Percentiles rank a stretch among this genome's conserved stretches.
Evolutionary conservation across 1,139 yeast species (phyloP).

Genomic region (Yamadazyma trypodendri): DNA sequence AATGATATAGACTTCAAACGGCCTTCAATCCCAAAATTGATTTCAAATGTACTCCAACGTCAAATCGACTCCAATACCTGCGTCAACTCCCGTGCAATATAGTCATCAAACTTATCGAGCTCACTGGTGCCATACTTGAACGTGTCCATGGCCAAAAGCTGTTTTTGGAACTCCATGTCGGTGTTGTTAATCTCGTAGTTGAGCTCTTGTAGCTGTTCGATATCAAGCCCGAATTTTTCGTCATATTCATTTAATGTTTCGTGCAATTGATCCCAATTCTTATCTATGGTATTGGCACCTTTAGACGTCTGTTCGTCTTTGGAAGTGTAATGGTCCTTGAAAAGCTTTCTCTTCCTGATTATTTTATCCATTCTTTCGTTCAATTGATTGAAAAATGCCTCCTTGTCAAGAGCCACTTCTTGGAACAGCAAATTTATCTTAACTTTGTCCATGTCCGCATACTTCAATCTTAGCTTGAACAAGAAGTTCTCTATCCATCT

Average conservation of each 20-base stretch:
- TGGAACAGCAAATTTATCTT: constrained; percentile 33
- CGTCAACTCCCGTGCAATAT: constrained; percentile 6
- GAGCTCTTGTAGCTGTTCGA: constrained; percentile 58
- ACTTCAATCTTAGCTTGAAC: constrained; percentile 58
- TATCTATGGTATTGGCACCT: constrained; percentile 33
- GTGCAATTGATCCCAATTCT: constrained; percentile 50
- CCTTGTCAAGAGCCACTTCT: constrained; percentile 20
- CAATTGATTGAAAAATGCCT: constrained; percentile 30
- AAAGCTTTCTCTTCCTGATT: constrained; percentile 30
- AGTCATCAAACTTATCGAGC: constrained; percentile 25
- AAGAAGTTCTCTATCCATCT: constrained; percentile 65
- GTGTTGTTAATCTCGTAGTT: constrained; percentile 30
- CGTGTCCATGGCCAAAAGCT: constrained; percentile 17
- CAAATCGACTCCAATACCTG: constrained; percentile 2
- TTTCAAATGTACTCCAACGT: neutral
- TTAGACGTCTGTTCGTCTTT: constrained; percentile 19
- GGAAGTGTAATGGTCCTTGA: constrained; percentile 30
- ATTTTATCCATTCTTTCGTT: constrained; percentile 28
- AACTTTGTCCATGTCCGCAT: constrained; percentile 48
- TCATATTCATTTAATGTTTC: constrained; percentile 44
- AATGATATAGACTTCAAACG: too few species aligned
- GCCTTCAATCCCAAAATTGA: too few species aligned
- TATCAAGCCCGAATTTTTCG: constrained; percentile 54
- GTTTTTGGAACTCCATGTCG: constrained; percentile 16
- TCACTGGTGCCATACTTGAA: constrained; percentile 23